phyloP scores from a whole-genome alignment of 345 rosid species.

The Aurinia saxatilis region DNA sequence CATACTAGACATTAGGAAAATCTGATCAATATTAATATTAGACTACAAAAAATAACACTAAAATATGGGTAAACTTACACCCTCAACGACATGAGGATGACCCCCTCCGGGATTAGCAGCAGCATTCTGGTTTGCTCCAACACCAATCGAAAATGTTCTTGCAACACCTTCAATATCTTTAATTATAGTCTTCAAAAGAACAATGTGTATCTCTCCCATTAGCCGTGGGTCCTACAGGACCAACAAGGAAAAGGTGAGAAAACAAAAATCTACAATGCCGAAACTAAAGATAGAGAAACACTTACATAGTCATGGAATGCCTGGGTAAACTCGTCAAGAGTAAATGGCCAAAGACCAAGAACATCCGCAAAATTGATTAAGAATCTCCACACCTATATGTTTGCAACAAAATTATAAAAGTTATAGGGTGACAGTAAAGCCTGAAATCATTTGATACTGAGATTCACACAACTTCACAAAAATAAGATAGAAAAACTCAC shows the following conservation, averaged over 20 bases:
- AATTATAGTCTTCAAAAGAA: slow-evolving; percentile 57
- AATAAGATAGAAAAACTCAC: slow-evolving; percentile 35
- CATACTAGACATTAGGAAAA: neutral
- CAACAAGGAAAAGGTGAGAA: slow-evolving; percentile 4
- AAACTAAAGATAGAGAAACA: neutral
- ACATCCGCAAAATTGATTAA: slow-evolving; percentile 71
- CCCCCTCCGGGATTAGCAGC: slow-evolving; percentile 81
- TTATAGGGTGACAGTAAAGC: neutral
- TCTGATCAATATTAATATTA: neutral
- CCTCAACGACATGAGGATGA: slow-evolving; percentile 82
- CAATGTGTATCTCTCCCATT: slow-evolving; percentile 76
- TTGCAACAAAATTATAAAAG: neutral
- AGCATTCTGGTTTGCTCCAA: slow-evolving; percentile 57
- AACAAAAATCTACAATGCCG: neutral
- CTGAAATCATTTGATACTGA: neutral
- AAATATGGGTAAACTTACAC: slow-evolving; percentile 42
- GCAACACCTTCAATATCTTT: slow-evolving; percentile 86
- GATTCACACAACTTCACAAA: neutral
- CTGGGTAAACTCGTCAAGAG: slow-evolving; percentile 83
- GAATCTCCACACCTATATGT: slow-evolving; percentile 78
- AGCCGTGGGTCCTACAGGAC: slow-evolving; percentile 62
- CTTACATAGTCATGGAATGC: slow-evolving; percentile 86
- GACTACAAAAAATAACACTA: neutral
- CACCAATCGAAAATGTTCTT: slow-evolving; percentile 42
- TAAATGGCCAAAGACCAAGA: slow-evolving; percentile 91